Evolutionary conservation across 768 basidiomycete genomes (phyloP), one percentile per base, ranked within the genome.

Genomic region (Nidula microcarpa): DNA sequence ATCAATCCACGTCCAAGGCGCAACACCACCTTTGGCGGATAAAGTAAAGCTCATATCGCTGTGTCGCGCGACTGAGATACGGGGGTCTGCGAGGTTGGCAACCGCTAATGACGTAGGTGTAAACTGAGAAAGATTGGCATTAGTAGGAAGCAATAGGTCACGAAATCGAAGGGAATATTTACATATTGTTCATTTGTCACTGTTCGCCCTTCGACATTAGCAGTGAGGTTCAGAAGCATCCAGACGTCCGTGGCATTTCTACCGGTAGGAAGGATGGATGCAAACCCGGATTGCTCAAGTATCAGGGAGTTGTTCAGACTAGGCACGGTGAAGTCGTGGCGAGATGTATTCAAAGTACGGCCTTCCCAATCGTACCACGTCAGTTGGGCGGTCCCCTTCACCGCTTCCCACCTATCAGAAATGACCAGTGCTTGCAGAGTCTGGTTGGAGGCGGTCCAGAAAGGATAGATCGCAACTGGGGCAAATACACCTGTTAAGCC

Each of bases 281-380:
- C 63, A 33, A 82, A 58, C 1, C 80, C 81, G 14, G 69, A 58
- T 3, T 64, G 66, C 41, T 69, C 62, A 45, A 70, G 70, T 6
- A 82, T 53, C 13, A 79, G 50, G 23, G 79, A 74, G 55, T 79
- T 80, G 59, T 84, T 82, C 47, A 85, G 61, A 30, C 69, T 63
- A 2, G 80, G 79, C 0, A 78, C 69, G 13, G 66, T 64, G 58
- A 83, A 79, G 18, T 66, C 49, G 51, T 70, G 62, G 41, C 54
- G 70, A 49, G 60, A 72, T 14, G 76, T 68, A 51, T 65, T 63
- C 33, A 84, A 62, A 36, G 57, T 55, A 11, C 60, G 70, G 1
- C 81, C 81, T 13, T 56, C 57, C 81, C 82, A 84, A 58, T 79
- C 79, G 54, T 80, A 83, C 80, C 82, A 84, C 7, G 80, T 80